phyloP scores from a whole-genome alignment of 106 monocot species.

The Phalaenopsis aphrodite region DNA sequence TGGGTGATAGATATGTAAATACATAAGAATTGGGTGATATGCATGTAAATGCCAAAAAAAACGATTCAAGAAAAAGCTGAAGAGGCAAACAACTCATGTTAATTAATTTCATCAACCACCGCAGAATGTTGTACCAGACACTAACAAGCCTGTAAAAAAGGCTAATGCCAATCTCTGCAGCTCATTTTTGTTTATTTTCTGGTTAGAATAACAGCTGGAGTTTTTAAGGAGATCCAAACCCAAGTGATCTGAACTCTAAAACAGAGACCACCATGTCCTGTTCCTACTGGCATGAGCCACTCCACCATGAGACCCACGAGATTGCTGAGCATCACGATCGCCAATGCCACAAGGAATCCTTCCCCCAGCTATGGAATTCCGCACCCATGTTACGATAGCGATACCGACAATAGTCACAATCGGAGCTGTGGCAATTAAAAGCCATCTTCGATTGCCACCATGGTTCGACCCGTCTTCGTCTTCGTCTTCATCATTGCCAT shows the following conservation, averaged over 20 bases:
- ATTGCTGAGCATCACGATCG: slow-evolving; percentile 10
- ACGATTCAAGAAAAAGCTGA: no score
- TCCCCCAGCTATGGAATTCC: slow-evolving; percentile 16
- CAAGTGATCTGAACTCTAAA: slow-evolving; percentile 11
- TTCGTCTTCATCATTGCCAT: slow-evolving; percentile 2
- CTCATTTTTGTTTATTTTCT: no score
- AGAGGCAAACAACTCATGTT: no score
- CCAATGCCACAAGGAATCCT: slow-evolving; percentile 7
- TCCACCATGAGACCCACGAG: slow-evolving; percentile 12
- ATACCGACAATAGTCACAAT: slow-evolving; percentile 65
- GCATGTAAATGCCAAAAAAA: no score
- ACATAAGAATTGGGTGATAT: no score
- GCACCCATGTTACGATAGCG: slow-evolving; percentile 59
- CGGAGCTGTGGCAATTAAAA: slow-evolving; percentile 63
- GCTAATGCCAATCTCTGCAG: no score
- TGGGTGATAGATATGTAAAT: no score
- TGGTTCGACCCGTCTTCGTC: slow-evolving; percentile 11
- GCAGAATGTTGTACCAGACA: no score
- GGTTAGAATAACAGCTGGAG: no score
- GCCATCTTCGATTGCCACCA: slow-evolving; percentile 37
- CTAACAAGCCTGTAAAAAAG: no score
- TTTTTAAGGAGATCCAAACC: not conserved
- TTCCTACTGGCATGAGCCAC: slow-evolving; percentile 8
- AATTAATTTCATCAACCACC: no score
- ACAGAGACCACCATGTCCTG: slow-evolving; percentile 73